Evolutionary conservation across 225 moss, liverwort and hornwort genomes (phyloP), one percentile per base, ranked within the genome.

Genomic region (Pleurozium schreberi): DNA sequence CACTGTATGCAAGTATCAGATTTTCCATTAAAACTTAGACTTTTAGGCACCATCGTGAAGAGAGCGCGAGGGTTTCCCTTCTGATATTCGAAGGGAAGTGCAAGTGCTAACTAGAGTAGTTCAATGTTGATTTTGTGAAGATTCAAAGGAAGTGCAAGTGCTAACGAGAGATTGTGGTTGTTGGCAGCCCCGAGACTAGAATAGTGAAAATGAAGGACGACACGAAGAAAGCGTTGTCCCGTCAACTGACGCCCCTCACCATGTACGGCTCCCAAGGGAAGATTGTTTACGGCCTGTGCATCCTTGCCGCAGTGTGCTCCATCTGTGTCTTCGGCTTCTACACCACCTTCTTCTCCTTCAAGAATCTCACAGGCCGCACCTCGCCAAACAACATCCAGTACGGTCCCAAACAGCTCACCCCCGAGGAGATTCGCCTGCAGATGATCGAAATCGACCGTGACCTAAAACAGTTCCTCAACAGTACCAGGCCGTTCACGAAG

Each of bases 401-500:
- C 26, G 94, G 93, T 14, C 93, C 93, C 8, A 87, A 89, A 5
- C 71, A 87, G 42, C 53, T 93, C 53, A 93, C 92, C 4, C 88
- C 89, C 1, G 94, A 94, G 71, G 93, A 94, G 84, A 12, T 93
- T 17, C 76, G 47, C 9, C 49, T 40, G 77, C 88, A 93, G 28
- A 50, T 94, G 52, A 75, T 69, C 25, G 62, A 92, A 47, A 80
- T 94, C 45, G 93, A 93, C 61, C 81, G 36, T 8, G 93, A 67
- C 5, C 1, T 94, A 81, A 52, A 88, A 34, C 20, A 71, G 8
- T 87, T 94, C 38, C 89, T 93, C 0, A 94, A 93, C 47, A 67
- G 8, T 12, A 94, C 89, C 79, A 94, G 87, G 75, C 91, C 94
- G 3, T 94, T 94, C 89, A 94, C 94, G 5, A 94, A 94, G 73